A percentile compares a stretch with the other conserved stretches of the same genome.
Evolutionary conservation across 495 filamentous ascomycete genomes (phyloP).

Genomic region (Penicillium paradoxum): DNA sequence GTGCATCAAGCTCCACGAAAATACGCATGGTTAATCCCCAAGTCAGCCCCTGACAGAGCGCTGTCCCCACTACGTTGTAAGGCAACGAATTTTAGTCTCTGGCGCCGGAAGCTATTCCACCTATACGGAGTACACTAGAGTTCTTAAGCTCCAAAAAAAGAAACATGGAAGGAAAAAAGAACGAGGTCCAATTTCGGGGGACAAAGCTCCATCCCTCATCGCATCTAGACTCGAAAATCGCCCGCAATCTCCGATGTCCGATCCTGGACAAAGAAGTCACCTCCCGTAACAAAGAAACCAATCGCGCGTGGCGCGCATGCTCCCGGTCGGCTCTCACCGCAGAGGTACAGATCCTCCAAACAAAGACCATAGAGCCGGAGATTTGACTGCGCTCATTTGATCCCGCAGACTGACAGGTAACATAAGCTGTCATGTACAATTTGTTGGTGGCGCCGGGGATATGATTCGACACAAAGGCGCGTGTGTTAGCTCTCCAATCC

Average conservation of each 20-base stretch:
- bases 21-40: conserved; percentile 2
- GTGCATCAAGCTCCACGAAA: conserved; percentile 2
- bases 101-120: conserved; percentile 11
- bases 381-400: not conserved
- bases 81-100: conserved; percentile 6
- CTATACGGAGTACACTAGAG: not conserved
- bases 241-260: not conserved
- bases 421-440: not conserved
- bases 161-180: not conserved
- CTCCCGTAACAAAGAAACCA: conserved; percentile 14
- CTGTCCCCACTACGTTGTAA: not conserved
- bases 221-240: not conserved
- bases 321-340: conserved; percentile 1
- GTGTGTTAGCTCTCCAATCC: conserved; percentile 8
- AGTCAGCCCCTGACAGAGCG: conserved; percentile 4
- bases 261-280: not conserved
- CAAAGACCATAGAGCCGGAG: not conserved
- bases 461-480: too few relatives aligned
- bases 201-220: not conserved
- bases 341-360: not conserved
- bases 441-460: conserved; percentile 14
- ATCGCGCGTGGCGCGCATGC: conserved; percentile 8
- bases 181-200: conserved; percentile 5
- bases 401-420: not conserved
- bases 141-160: not conserved